Evolutionary conservation across 164 flowering plant species (phyloP).

Genomic region (Annona squamosa): DNA sequence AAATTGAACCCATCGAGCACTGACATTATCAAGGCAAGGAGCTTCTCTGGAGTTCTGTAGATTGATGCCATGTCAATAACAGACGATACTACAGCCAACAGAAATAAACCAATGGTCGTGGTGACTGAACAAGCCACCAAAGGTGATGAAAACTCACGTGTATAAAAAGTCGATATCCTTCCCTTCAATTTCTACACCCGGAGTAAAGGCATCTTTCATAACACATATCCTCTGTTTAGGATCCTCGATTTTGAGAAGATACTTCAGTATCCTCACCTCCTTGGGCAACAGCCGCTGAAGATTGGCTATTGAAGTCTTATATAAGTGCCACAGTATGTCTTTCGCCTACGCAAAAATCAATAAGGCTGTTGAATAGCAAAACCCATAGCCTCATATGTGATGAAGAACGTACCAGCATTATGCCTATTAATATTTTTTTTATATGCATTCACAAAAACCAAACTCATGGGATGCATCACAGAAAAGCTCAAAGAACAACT

Average conservation of each 20-base stretch:
- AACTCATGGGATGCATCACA: neutral
- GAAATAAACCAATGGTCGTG: neutral
- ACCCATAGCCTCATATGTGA: neutral
- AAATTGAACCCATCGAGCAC: conserved; percentile 59
- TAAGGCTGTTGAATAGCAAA: neutral
- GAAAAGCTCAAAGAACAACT: too few relatives aligned
- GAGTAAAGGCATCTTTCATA: conserved; percentile 80
- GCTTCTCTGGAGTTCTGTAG: conserved; percentile 69
- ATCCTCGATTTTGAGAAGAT: conserved; percentile 73
- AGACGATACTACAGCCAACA: neutral
- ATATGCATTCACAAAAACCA: neutral
- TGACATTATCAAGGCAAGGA: conserved; percentile 43
- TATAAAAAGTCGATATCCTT: conserved; percentile 55
- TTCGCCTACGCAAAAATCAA: conserved; percentile 49
- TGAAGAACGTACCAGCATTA: neutral
- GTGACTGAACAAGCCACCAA: neutral
- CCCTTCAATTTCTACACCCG: conserved; percentile 84
- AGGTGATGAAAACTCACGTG: conserved; percentile 51
- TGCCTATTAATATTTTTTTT: neutral
- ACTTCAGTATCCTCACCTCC: conserved; percentile 75
- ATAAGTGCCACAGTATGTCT: conserved; percentile 72
- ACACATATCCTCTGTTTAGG: conserved; percentile 51
- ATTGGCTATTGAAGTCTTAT: conserved; percentile 55
- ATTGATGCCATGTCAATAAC: neutral
- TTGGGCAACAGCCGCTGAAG: conserved; percentile 78